phyloP scores from a whole-genome alignment of 768 basidiomycete genomes.

The Gautieria morchelliformis region DNA sequence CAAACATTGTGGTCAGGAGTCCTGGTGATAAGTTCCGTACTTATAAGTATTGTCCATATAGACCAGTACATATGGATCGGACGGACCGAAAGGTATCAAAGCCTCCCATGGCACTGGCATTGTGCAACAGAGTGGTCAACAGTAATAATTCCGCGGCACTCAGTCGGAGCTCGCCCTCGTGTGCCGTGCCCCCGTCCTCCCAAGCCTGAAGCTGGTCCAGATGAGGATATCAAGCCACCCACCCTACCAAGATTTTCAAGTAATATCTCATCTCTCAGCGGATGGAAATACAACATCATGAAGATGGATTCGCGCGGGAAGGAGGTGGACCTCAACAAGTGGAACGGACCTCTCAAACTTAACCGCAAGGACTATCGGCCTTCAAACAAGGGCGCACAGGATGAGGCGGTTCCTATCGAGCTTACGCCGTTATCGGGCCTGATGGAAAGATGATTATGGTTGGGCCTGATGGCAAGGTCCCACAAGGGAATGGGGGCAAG shows the following conservation, averaged over 20 bases:
- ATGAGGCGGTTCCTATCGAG: conserved; percentile 31
- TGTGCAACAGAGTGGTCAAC: conserved; percentile 13
- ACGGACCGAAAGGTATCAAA: conserved; percentile 84
- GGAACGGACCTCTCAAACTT: conserved; percentile 71
- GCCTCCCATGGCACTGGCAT: conserved; percentile 99
- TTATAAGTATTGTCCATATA: conserved; percentile 9
- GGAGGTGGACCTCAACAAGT: conserved; percentile 55
- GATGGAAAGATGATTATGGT: conserved; percentile 78
- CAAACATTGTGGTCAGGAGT: conserved; percentile 82
- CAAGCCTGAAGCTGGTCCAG: background rate
- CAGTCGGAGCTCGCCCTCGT: conserved; percentile 1
- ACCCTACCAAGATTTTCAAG: conserved; percentile 62
- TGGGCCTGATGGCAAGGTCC: conserved; percentile 55
- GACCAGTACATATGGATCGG: background rate
- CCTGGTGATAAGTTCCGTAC: conserved; percentile 31
- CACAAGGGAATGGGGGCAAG: conserved; percentile 37
- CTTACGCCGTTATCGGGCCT: conserved; percentile 63
- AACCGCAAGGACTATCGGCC: conserved; percentile 72
- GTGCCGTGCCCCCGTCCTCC: background rate
- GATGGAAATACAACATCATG: conserved; percentile 91
- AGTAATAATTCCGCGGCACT: too few species aligned
- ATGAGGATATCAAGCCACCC: background rate
- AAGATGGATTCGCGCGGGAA: conserved; percentile 70
- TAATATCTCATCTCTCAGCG: conserved; percentile 71
- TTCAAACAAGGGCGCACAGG: conserved; percentile 29